These are phyloP conservation scores for Trichophyton simii DNA, from an alignment of 2,329 filamentous ascomycete genomes.

Conservation along the genomic window DNA sequence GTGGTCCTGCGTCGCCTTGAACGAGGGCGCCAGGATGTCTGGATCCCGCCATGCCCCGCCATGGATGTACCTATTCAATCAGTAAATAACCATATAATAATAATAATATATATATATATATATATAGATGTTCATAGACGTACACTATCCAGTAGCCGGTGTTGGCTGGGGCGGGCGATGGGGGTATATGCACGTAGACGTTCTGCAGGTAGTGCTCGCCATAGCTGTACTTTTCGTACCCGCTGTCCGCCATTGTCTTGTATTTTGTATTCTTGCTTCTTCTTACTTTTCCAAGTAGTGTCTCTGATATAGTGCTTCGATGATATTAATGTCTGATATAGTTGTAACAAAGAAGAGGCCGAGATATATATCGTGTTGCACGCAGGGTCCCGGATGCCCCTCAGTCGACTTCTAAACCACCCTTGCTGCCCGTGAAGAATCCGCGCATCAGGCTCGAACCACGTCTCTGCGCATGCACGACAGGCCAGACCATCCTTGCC, in stretches of 20 bases:
- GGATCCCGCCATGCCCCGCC: constrained; percentile 40
- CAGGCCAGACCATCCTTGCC: too few species aligned
- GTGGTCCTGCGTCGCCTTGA: constrained; percentile 26
- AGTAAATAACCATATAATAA: not conserved
- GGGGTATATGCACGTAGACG: constrained; percentile 19
- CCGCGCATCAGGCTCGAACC: too few species aligned
- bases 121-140: not conserved
- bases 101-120: not conserved
- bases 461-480: too few species aligned
- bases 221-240: constrained; percentile 17
- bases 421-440: too few species aligned
- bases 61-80: constrained; percentile 24
- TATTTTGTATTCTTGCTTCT: not conserved
- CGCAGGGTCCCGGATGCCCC: too few species aligned
- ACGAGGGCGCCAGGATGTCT: constrained; percentile 24
- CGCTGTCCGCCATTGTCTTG: not conserved
- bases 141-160: constrained; percentile 33
- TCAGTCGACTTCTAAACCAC: too few species aligned
- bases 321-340: too few species aligned
- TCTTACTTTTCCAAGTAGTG: too few species aligned
- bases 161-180: constrained; percentile 13
- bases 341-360: too few species aligned
- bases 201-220: constrained; percentile 23
- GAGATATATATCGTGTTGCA: too few species aligned
- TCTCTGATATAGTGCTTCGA: too few species aligned